Evolutionary conservation across 2,329 filamentous ascomycete species (phyloP), one percentile per base, ranked within the genome.

Genomic region (Ceratocystiopsis sp.): DNA sequence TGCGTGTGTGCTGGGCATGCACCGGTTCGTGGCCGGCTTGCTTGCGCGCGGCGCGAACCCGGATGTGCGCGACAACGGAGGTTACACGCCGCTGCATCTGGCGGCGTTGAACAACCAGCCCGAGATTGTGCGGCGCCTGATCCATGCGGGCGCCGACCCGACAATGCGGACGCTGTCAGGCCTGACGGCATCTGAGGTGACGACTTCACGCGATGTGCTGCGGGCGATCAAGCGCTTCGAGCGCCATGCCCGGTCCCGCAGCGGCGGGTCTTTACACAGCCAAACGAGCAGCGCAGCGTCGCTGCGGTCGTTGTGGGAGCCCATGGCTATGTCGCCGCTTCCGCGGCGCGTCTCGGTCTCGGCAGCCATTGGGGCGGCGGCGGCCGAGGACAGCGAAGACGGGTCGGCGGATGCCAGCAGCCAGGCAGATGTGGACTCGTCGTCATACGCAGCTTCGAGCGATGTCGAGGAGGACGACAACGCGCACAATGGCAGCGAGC

Each of bases 51-150:
- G 84, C n/a, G 84, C 83, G 17, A 80, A 81, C 53, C 75, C 80
- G 1, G 78, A 89, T 53, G 65, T 77, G 35, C 72, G 76, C 44
- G 85, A 93, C 56, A 80, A 77, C 48, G 80, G 80, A 41, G 84
- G 84, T 18, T 89, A 84, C 59, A 85, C 83, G 5, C 77, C 85
- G 14, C 70, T 93, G 63, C 84, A 93, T 58, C 73, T 89, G 55
- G 84, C 85, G 17, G 78, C 81, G 21, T 71, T 93, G 54, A 79
- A 82, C 57, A 75, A 79, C 48, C 78, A 86, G 54, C 64, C 74
- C 12, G 78, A 85, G 55, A 84, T 91, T 50, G 78, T 89, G 14
- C 72, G 80, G 46, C 74, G 80, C 14, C 68, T 93, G 45, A 76
- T 87, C 50, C 66, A 81, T 19, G 72, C 75, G 36, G 81, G 83